Conservation (phyloP, 208 protist species). For the Leishmania braziliensis region DNA sequence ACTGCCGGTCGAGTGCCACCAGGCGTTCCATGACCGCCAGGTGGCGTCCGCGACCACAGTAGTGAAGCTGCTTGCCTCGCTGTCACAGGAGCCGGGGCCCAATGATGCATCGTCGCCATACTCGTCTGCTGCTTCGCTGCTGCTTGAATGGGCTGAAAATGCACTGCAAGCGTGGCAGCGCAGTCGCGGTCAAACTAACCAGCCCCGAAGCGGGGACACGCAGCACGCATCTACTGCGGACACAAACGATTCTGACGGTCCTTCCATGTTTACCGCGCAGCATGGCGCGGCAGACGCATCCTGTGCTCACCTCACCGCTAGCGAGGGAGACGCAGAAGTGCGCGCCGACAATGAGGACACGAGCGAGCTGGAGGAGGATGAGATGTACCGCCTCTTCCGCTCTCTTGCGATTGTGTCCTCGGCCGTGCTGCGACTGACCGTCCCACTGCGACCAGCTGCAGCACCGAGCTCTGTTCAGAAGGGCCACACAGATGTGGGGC, state of each 20-base stretch:
- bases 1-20: slow-evolving; percentile 14
- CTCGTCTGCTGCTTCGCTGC: neutral
- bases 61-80: slow-evolving; percentile 1
- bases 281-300: slow-evolving; percentile 4
- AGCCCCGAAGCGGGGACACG: neutral
- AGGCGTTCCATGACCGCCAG: neutral
- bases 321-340: neutral
- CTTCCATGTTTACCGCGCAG: neutral
- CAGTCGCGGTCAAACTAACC: neutral
- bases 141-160: slow-evolving; percentile 8
- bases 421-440: slow-evolving; percentile 19
- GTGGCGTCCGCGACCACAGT: slow-evolving; percentile 6
- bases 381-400: slow-evolving; percentile 25
- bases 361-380: slow-evolving; percentile 19
- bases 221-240: neutral
- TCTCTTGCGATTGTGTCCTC: slow-evolving; percentile 14
- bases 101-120: neutral
- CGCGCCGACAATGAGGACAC: neutral
- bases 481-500: neutral
- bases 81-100: neutral
- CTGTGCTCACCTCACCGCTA: neutral
- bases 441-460: neutral
- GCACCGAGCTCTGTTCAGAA: neutral
- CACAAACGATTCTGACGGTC: neutral
- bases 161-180: neutral